Evolutionary conservation across 164 flowering plant species (phyloP), one percentile per base, ranked within the genome.

Genomic region (Magnolia changhungtana): DNA sequence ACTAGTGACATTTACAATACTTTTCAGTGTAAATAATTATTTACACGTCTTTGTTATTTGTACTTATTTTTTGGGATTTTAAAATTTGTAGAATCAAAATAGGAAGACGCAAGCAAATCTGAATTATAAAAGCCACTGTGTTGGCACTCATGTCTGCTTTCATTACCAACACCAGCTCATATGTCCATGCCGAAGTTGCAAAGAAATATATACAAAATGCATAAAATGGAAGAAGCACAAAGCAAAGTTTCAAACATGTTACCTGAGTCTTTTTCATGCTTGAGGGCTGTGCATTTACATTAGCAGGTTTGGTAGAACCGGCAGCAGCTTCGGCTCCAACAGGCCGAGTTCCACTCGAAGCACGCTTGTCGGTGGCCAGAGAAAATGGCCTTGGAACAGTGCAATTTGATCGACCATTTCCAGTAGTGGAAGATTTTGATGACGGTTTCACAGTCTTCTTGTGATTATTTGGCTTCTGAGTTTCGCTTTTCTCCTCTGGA

Each of bases 381-480:
- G 95, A 72, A 87, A 93, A 95, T 69, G 98, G 97, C 73, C 86
- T 89, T 0, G 98, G 90, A 72, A 89, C 86, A 71, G 94, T 88
- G 79, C 61, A 77, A 27, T 83, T 87, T 49, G 83, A 72, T 67
- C 86, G 83, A 63, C 65, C 80, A 82, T 79, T 89, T 78, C 83
- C 84, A 68, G n/a, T 66, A 79, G 78, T 73, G 76, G 80, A 51
- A 77, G 86, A 75, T 82, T 76, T 89, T 74, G 84, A 63, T n/a
- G 76, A 61, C 29, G 84, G 70, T 55, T 86, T 88, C 16, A 31
- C 59, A 14, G 79, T 31, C 78, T 82, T 88, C 74, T 77, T 82
- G n/a, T 80, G 72, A 51, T 76, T 81, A 50, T 59, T 74, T 52
- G 74, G 73, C 72, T 84, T 84, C 37, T 78, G 82, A 63, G 29